phyloP scores from a whole-genome alignment of 331 rosid genomes.

The Cydonia oblonga region DNA sequence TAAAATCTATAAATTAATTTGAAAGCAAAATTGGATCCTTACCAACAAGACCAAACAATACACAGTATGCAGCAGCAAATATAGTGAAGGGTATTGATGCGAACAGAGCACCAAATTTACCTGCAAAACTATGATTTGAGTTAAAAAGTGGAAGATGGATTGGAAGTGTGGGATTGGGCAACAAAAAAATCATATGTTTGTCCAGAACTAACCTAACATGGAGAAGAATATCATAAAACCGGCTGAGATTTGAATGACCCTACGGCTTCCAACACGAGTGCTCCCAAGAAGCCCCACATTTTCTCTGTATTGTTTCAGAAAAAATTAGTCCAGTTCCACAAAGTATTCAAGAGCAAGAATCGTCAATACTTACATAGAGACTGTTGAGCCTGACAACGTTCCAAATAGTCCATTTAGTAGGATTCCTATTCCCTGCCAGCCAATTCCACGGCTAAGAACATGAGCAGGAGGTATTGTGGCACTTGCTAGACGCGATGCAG shows the following conservation, averaged over 20 bases:
- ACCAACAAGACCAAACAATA: constrained; percentile 96
- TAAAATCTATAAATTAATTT: neutral
- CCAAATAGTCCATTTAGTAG: constrained; percentile 92
- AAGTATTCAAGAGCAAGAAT: constrained; percentile 1
- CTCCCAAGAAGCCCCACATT: constrained; percentile 97
- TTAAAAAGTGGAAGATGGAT: neutral
- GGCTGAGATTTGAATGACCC: constrained; percentile 94
- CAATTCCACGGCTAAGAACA: constrained; percentile 96
- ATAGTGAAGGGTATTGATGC: constrained; percentile 93
- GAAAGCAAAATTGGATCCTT: constrained; percentile 12
- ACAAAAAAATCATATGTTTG: neutral
- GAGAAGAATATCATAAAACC: constrained; percentile 99
- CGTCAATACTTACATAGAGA: constrained; percentile 55
- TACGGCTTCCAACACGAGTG: constrained; percentile 95
- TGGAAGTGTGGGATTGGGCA: neutral
- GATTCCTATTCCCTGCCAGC: constrained; percentile 98
- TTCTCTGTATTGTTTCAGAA: constrained; percentile 44
- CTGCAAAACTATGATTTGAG: constrained; percentile 31
- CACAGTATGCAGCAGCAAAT: constrained; percentile 86
- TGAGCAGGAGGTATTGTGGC: constrained; percentile 99
- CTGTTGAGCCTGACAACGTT: constrained; percentile 73
- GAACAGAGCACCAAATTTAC: constrained; percentile 93
- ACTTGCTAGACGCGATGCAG: constrained; percentile 90
- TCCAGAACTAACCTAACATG: constrained; percentile 50
- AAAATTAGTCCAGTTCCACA: neutral